Percentiles rank a stretch among this genome's conserved stretches.
phyloP scores from a whole-genome alignment of 306 rosid genomes.

The Corylus americana region DNA sequence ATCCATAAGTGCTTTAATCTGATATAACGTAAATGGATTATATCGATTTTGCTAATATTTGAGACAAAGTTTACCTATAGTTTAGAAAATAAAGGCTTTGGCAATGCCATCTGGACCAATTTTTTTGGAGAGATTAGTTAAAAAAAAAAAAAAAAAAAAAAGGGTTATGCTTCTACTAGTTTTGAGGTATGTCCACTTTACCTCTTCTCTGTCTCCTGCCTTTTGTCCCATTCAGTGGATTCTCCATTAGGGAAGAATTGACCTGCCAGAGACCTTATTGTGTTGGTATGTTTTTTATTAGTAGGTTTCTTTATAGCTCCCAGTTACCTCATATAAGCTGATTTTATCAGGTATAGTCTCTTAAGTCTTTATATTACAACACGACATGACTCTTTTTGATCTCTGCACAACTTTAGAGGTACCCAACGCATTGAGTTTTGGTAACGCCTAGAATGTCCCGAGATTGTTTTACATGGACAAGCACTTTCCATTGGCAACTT shows the following conservation, averaged over 20 bases:
- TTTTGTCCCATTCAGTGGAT: background rate
- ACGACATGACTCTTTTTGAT: background rate
- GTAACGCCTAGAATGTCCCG: background rate
- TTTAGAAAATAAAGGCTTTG: background rate
- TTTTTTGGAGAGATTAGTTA: background rate
- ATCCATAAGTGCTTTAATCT: background rate
- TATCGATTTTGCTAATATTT: background rate
- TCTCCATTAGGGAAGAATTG: background rate
- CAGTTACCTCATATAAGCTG: background rate
- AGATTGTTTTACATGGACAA: background rate
- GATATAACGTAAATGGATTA: background rate
- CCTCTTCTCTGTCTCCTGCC: background rate
- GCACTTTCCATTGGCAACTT: constrained; percentile 4
- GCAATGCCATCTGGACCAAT: background rate
- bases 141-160: background rate
- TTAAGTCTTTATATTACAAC: background rate
- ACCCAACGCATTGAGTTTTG: background rate
- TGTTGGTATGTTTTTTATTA: background rate
- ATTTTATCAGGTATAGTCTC: background rate
- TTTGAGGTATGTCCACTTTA: background rate
- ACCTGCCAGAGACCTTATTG: background rate
- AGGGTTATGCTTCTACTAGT: background rate
- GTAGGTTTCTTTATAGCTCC: background rate
- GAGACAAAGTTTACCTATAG: background rate
- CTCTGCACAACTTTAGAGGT: background rate